phyloP scores from a whole-genome alignment of 805 yeast species.

The Yarrowia keelungensis region DNA sequence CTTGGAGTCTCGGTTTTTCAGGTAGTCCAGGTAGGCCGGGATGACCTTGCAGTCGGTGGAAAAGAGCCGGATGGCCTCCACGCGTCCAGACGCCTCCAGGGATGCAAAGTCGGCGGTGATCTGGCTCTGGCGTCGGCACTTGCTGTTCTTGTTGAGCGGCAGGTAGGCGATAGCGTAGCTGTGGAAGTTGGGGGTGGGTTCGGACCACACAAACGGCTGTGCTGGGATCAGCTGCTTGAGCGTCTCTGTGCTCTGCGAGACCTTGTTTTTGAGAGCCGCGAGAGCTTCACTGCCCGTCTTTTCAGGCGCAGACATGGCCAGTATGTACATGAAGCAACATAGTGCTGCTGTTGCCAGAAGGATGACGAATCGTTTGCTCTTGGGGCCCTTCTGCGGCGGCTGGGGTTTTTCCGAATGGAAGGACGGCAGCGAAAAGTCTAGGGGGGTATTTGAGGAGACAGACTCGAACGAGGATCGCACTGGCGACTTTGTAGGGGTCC shows the following conservation, averaged over 20 bases:
- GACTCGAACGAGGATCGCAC: constrained; percentile 24
- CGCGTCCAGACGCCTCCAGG: constrained; percentile 29
- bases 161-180: constrained; percentile 36
- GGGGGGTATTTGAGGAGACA: constrained; percentile 7
- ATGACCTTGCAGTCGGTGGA: constrained; percentile 36
- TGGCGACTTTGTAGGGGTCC: constrained; percentile 36
- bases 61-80: constrained; percentile 29
- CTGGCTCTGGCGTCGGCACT: constrained; percentile 36
- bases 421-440: constrained; percentile 23
- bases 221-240: constrained; percentile 33
- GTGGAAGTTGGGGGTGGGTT: constrained; percentile 31
- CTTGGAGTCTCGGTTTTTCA: constrained; percentile 13
- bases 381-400: not conserved
- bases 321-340: constrained; percentile 22
- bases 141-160: constrained; percentile 20
- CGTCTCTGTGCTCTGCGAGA: constrained; percentile 23
- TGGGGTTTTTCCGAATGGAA: constrained; percentile 17
- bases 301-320: constrained; percentile 14
- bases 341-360: constrained; percentile 5
- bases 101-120: constrained; percentile 29
- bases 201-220: constrained; percentile 29
- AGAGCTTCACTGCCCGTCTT: constrained; percentile 9
- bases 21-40: constrained; percentile 35
- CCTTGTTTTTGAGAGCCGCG: constrained; percentile 10
- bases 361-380: not conserved